These are phyloP conservation scores for Fonsecaea nubica DNA, from an alignment of 2,329 filamentous ascomycete species.

Conservation along the genomic window DNA sequence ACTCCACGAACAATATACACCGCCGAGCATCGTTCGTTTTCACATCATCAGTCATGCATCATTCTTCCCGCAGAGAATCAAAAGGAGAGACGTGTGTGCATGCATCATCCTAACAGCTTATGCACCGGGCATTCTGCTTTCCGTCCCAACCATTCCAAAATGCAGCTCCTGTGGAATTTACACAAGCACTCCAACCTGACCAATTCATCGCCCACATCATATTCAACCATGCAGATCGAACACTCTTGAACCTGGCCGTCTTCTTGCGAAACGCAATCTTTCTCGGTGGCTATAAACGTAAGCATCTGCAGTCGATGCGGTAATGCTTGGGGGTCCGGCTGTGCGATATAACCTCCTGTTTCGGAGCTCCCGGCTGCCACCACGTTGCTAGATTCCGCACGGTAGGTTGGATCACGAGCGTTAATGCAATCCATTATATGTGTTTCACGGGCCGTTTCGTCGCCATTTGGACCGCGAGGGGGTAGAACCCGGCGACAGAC, in stretches of 20 bases:
- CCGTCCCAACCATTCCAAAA: slow-evolving; percentile 66
- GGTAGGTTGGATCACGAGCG: slow-evolving; percentile 32
- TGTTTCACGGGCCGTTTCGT: slow-evolving; percentile 51
- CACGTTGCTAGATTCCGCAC: slow-evolving; percentile 29
- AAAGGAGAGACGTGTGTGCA: background rate
- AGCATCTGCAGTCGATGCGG: slow-evolving; percentile 48
- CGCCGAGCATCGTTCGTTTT: background rate
- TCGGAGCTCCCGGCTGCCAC: background rate
- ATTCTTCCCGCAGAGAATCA: slow-evolving; percentile 14
- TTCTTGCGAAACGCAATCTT: slow-evolving; percentile 64
- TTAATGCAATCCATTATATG: slow-evolving; percentile 53
- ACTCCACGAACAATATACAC: background rate
- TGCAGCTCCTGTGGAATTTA: slow-evolving; percentile 68
- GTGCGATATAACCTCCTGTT: background rate
- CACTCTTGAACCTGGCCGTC: slow-evolving; percentile 64
- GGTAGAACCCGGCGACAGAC: slow-evolving; percentile 53
- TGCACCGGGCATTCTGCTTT: slow-evolving; percentile 67
- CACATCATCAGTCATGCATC: slow-evolving; percentile 3
- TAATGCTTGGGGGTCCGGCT: slow-evolving; percentile 26
- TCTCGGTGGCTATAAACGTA: slow-evolving; percentile 65
- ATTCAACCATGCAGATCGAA: slow-evolving; percentile 70
- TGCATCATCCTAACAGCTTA: slow-evolving; percentile 47
- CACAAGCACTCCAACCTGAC: slow-evolving; percentile 68
- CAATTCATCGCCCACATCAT: slow-evolving; percentile 65
- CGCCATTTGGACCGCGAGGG: slow-evolving; percentile 46